Evolutionary conservation across 2,329 filamentous ascomycete species (phyloP).

Genomic region (Aspergillus aculeatus): DNA sequence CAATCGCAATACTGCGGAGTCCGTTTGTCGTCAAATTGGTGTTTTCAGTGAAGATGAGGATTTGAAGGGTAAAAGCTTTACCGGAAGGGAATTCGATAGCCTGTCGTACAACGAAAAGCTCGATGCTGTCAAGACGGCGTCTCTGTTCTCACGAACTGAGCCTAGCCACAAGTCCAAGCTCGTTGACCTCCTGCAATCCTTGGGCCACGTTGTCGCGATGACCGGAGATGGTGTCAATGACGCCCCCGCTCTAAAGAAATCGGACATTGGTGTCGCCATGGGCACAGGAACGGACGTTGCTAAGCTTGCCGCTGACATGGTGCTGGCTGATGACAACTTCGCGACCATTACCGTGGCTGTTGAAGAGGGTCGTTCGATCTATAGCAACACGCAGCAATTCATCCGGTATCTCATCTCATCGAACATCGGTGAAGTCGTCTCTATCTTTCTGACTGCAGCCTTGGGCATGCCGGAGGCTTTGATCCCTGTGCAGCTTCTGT

Average conservation of each 20-base stretch:
- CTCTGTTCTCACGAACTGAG: conserved; percentile 93
- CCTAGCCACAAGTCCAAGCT: conserved; percentile 96
- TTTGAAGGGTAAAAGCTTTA: conserved; percentile 87
- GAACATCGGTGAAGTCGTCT: conserved; percentile 98
- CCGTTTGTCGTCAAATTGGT: conserved; percentile 95
- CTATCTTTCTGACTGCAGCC: conserved; percentile 95
- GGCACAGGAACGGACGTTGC: conserved; percentile 96
- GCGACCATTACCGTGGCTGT: conserved; percentile 95
- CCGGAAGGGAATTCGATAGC: conserved; percentile 89
- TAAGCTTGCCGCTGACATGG: conserved; percentile 96
- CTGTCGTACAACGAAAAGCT: conserved; percentile 76
- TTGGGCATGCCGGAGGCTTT: conserved; percentile 96
- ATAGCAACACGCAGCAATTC: conserved; percentile 99
- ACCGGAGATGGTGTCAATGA: conserved; percentile 99
- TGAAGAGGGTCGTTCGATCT: conserved; percentile 95
- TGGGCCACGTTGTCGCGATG: conserved; percentile 96
- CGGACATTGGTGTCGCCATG: conserved; percentile 98
- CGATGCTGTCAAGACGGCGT: conserved; percentile 78
- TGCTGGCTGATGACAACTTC: conserved; percentile 97
- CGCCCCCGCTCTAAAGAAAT: conserved; percentile 95
- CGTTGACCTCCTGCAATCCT: conserved; percentile 89
- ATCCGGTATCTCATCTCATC: conserved; percentile 98
- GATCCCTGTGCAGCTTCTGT: conserved; percentile 94
- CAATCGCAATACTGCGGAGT: conserved; percentile 96
- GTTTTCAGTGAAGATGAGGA: conserved; percentile 82